Evolutionary conservation across 176 grass and related monocot genomes (phyloP), one percentile per base, ranked within the genome.

Genomic region (Hsuehochloa calcarea): DNA sequence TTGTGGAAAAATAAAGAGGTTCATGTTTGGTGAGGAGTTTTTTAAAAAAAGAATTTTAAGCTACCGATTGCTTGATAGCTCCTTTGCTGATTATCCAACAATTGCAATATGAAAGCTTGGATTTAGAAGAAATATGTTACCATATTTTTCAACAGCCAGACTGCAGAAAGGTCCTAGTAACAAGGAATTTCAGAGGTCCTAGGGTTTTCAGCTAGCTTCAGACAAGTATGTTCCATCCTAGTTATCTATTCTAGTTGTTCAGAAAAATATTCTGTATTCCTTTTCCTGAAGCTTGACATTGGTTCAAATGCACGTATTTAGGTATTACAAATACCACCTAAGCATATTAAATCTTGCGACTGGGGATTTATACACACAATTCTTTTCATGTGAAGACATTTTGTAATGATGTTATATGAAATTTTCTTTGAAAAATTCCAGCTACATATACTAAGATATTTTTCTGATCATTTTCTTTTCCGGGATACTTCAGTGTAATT

Each of bases 401-500:
- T 69, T 51, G 67, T 70, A 54, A 38, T 44, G 3, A 37, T 81
- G 6, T 34, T 86, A 23, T 65, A 74, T 62, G 58, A 41, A 35
- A 22, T 17, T 60, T 61, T 89, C 8, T 56, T 80, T 84, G 16
- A 69, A 62, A 22, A 4, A 8, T 68, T 20, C 13, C 10, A 60
- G 10, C 61, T 58, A 54, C 17, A 61, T 38, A 45, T 63, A 84
- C 81, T 87, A 43, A 88, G 6, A 87, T 27, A 3, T 75, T 70
- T 92, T 23, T 82, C 19, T 66, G 10, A 0, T 46, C 35, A 23
- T 70, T 81, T 54, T 80, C n/a, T 85, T 68, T 80, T 66, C 62
- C 20, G 25, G 22, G 55, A 60, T 23, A 22, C 51, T 83, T 88
- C 80, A 97, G 94, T 65, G 92, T 97, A 39, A 97, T 97, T 86